Evolutionary conservation across 257 asterid genomes (phyloP).

Genomic region (Solanum pimpinellifolium): DNA sequence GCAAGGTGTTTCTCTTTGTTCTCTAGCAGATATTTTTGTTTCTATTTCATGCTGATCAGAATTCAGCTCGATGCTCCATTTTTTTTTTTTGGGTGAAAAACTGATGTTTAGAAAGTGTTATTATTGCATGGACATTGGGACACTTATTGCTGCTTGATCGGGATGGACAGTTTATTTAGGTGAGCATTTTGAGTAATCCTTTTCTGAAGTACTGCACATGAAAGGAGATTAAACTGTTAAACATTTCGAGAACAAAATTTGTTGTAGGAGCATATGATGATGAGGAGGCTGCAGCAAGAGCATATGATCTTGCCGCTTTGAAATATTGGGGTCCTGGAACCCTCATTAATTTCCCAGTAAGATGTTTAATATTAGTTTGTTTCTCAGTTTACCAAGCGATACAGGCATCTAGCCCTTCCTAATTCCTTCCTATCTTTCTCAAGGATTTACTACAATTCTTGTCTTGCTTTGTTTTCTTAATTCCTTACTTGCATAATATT

Average conservation of each 20-base stretch:
- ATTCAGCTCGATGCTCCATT: constrained; percentile 6
- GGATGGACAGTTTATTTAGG: constrained; percentile 80
- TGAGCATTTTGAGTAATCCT: constrained; percentile 31
- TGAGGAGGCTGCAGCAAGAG: constrained; percentile 99
- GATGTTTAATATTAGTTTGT: constrained; percentile 5
- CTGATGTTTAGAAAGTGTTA: constrained; percentile 17
- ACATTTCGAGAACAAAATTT: constrained; percentile 5
- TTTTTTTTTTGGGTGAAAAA: neutral
- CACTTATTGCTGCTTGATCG: constrained; percentile 16
- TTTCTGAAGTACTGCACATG: neutral
- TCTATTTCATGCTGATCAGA: neutral
- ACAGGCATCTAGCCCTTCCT: neutral
- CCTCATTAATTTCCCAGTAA: constrained; percentile 89
- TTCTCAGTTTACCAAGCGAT: neutral
- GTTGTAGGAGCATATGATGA: constrained; percentile 90
- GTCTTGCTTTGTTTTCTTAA: neutral
- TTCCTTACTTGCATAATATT: neutral
- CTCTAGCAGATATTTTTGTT: neutral
- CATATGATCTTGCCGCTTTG: constrained; percentile 96
- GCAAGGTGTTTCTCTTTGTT: constrained; percentile 49
- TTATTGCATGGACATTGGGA: constrained; percentile 22
- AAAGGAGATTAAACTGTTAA: neutral
- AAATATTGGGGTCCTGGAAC: constrained; percentile 99
- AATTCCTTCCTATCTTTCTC: neutral
- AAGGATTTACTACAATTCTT: neutral